Percentiles rank a stretch among this genome's conserved stretches.
Conservation (phyloP, 2,329 filamentous ascomycete genomes). For the Pseudocercospora vitis region DNA sequence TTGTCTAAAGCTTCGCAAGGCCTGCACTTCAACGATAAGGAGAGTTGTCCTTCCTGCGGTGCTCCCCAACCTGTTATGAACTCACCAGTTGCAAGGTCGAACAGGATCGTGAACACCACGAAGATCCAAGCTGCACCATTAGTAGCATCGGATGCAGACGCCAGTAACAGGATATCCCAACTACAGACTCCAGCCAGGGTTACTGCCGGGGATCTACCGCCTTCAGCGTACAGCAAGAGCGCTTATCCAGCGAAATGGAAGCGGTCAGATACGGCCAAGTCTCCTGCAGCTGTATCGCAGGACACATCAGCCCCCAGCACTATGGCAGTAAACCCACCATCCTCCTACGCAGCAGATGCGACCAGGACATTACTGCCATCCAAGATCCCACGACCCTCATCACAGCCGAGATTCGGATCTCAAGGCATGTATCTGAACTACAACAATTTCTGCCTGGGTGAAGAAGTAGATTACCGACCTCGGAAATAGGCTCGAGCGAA, state of each 20-base stretch:
- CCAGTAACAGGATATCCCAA: too few species aligned
- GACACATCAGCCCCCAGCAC: not conserved
- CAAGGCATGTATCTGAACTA: slow-evolving; percentile 1
- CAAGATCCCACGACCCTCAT: not conserved
- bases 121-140: not conserved
- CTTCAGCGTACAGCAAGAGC: too few species aligned
- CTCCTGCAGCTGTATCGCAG: too few species aligned
- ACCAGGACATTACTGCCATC: not conserved
- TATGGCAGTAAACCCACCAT: not conserved
- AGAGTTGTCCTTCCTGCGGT: not conserved
- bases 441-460: not conserved
- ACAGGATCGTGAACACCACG: not conserved
- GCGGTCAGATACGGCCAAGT: too few species aligned
- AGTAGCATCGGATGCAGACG: not conserved
- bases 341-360: not conserved
- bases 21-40: not conserved
- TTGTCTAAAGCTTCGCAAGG: not conserved
- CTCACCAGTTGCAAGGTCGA: not conserved
- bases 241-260: too few species aligned
- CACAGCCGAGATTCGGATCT: not conserved
- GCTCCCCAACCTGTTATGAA: not conserved
- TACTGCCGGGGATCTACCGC: too few species aligned
- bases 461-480: not conserved
- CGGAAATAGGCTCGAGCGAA: not conserved
- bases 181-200: too few species aligned